Evolutionary conservation across 441 rosid genomes (phyloP).

Genomic region (Aleurites moluccanus): DNA sequence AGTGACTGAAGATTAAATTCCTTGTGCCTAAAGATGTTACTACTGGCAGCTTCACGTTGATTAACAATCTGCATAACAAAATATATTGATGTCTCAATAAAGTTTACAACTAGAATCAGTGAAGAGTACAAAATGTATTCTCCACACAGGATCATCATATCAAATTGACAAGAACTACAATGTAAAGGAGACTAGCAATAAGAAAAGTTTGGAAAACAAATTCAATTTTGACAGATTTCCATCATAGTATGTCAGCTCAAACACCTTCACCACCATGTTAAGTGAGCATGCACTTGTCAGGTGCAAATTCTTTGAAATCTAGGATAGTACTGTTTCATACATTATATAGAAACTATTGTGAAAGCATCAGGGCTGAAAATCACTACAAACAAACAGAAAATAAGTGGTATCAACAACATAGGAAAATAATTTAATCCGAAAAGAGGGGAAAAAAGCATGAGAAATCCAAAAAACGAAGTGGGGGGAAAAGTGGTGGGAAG

Average conservation of each 20-base stretch:
- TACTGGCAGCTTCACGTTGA: constrained; percentile 98
- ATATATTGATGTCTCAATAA: constrained; percentile 20
- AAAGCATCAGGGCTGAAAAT: background rate
- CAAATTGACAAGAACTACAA: background rate
- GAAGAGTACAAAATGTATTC: background rate
- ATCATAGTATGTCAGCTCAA: background rate
- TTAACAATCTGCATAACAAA: constrained; percentile 67
- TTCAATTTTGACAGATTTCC: background rate
- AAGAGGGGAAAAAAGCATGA: background rate
- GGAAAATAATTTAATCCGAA: background rate
- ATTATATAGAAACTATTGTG: background rate
- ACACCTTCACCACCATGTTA: background rate
- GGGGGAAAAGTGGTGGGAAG: background rate
- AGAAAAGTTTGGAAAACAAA: background rate
- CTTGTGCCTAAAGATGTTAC: constrained; percentile 89
- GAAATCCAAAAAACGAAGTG: background rate
- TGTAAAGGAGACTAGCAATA: background rate
- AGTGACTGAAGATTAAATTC: constrained; percentile 91
- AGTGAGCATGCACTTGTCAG: background rate
- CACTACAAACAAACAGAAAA: background rate
- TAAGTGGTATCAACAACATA: background rate
- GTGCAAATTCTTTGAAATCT: constrained; percentile 6
- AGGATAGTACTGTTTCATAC: background rate
- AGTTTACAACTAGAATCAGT: constrained; percentile 19
- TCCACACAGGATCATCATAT: background rate